Evolutionary conservation across 345 rosid species (phyloP).

Genomic region (Populus ilicifolia): DNA sequence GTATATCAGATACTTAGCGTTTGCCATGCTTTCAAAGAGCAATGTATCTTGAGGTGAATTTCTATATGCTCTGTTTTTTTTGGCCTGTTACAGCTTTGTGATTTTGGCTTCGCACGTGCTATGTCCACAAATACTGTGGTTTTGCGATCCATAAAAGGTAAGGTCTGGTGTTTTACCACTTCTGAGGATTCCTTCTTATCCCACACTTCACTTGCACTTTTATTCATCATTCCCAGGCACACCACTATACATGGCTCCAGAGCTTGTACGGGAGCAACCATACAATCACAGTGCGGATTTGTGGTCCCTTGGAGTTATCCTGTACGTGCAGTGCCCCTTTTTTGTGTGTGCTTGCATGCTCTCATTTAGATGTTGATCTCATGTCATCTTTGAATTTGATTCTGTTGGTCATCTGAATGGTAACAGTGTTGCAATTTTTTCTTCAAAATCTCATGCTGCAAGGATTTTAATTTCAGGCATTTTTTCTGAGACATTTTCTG

Average conservation of each 20-base stretch:
- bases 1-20: neutral
- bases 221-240: conserved; percentile 54
- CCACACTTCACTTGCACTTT: neutral
- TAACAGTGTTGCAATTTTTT: neutral
- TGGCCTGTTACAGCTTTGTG: conserved; percentile 68
- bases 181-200: neutral
- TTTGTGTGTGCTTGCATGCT: too few relatives aligned
- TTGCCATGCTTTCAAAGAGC: neutral
- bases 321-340: conserved; percentile 43
- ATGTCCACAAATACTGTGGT: conserved; percentile 98
- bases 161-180: neutral
- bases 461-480: too few relatives aligned
- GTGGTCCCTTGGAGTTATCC: conserved; percentile 99
- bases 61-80: conserved; percentile 8
- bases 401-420: neutral
- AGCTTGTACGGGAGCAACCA: conserved; percentile 92
- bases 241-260: conserved; percentile 98
- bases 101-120: conserved; percentile 99
- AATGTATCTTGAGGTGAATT: neutral
- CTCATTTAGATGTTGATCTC: neutral
- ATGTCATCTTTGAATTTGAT: neutral
- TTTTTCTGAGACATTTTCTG: too few relatives aligned
- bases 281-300: conserved; percentile 96
- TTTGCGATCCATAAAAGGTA: conserved; percentile 93
- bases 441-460: too few relatives aligned